Percentiles rank a stretch among this genome's conserved stretches.
phyloP scores from a whole-genome alignment of 2,329 filamentous ascomycete genomes.

The Beauveria australis region DNA sequence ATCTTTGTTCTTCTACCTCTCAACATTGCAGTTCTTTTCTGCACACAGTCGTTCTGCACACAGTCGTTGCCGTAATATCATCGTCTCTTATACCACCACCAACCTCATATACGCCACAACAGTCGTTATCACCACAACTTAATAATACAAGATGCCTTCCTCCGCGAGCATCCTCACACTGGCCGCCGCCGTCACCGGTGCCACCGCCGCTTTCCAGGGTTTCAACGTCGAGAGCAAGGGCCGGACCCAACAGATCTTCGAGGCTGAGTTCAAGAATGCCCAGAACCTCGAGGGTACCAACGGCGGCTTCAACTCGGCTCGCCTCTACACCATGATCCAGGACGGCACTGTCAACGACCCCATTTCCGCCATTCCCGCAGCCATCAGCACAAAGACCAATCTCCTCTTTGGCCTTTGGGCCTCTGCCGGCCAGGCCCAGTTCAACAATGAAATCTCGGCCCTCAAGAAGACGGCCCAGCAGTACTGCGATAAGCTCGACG shows the following conservation, averaged over 20 bases:
- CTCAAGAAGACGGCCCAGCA: constrained; percentile 59
- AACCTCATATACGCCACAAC: constrained; percentile 4
- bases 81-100: background rate
- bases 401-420: constrained; percentile 81
- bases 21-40: background rate
- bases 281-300: constrained; percentile 54
- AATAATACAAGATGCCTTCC: constrained; percentile 23
- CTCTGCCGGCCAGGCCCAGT: constrained; percentile 53
- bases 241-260: constrained; percentile 58
- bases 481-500: constrained; percentile 59
- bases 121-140: background rate
- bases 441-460: constrained; percentile 67
- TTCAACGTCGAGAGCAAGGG: constrained; percentile 64
- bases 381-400: constrained; percentile 69
- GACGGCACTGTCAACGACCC: constrained; percentile 54
- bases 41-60: constrained; percentile 8
- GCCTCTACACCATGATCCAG: constrained; percentile 72
- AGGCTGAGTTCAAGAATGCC: constrained; percentile 60
- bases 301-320: constrained; percentile 57
- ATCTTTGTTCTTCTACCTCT: background rate
- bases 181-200: constrained; percentile 26
- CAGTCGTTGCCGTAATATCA: constrained; percentile 1
- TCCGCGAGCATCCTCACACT: constrained; percentile 26
- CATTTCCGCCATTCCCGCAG: constrained; percentile 71
- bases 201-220: constrained; percentile 43